Evolutionary conservation across 257 asterid species (phyloP), one percentile per base, ranked within the genome.

Genomic region (Jasminum sambac): DNA sequence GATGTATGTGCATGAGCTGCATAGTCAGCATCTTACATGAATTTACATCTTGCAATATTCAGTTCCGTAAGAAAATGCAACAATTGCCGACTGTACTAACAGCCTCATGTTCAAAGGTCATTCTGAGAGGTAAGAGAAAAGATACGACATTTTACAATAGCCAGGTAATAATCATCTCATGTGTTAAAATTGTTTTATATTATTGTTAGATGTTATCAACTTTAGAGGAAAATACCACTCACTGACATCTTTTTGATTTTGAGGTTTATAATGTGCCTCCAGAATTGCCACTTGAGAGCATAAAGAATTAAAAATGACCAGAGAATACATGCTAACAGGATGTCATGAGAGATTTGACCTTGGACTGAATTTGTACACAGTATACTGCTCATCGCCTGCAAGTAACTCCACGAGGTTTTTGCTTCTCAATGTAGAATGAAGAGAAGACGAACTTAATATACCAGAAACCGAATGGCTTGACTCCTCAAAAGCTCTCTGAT

Each of bases 1-100:
- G 69, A 94, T 70, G 75, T 85, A 89, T 72, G 38, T 73, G 85
- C 96, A 91, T 3, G 90, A 85, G 72, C 97, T 93, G 91, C 78
- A 79, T 64, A 46, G 58, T 69, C 58, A 41, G 69, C 63, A 40
- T 66, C 71, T 70, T 63, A 58, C 50, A 65, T 44, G 72, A 65
- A 66, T 11, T 40, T 57, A 48, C 21, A 17, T 68, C 23, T 24
- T 43, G 61, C 63, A 40, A 62, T 44, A 59, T 26, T 66, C 46
- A 5, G 23, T 72, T 64, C 52, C 10, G 70, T 69, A 42, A 46
- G 66, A 75, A 63, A 16, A 43, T 38, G 19, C 25, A 60, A 60
- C 61, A 63, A 63, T 25, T 59, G 39, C 69, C 44, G 61, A 30
- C 44, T 34, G 23, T 40, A 14, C n/a, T 55, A 1, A 26, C 30